Evolutionary conservation across 805 yeast species (phyloP), one percentile per base, ranked within the genome.

Genomic region (Zygosaccharomyces bisporus): DNA sequence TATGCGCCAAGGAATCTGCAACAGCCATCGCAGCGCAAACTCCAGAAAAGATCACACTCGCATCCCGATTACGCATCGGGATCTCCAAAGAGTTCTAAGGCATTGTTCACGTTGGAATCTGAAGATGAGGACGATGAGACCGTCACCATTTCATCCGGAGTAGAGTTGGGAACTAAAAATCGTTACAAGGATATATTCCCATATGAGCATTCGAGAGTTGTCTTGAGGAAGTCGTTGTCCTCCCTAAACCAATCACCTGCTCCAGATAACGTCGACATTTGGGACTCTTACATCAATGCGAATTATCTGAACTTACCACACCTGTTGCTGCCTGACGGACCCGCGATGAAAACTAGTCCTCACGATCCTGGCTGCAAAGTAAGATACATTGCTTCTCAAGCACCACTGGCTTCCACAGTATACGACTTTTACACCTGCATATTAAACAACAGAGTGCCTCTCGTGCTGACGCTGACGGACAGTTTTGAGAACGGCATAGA

Each of bases 151-250:
- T 77, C 81, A 27, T 78, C 83, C 4, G 96, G 96, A 5, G 80
- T 89, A 33, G 95, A 88, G 63, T 72, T 80, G 34, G 91, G 95
- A 19, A 64, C 74, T 42, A 89, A 89, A 58, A 88, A 90, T 63
- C 68, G 98, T 47, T 90, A 90, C 69, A 84, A 86, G 56, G 95
- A 90, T 61, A 86, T 90, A 34, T 83, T 85, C 57, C 89, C 95
- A 3, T 90, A 78, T 64, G 95, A 86, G 58, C 91, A 86, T 56
- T 77, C 95, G 3, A 71, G 96, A 46, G 96, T 91, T 9, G 77
- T 76, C 47, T 67, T 86, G 37, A 62, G 64, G 43, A 53, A 60
- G 38, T 37, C 44, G 10, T 18, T 30, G 4, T 24, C 46, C 34
- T 7, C 43, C 20, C 31, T 35, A 33, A 19, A 29, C 13, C 27